These are phyloP conservation scores for Aspergillus costaricaensis DNA, from an alignment of 2,329 filamentous ascomycete species.

Conservation along the genomic window DNA sequence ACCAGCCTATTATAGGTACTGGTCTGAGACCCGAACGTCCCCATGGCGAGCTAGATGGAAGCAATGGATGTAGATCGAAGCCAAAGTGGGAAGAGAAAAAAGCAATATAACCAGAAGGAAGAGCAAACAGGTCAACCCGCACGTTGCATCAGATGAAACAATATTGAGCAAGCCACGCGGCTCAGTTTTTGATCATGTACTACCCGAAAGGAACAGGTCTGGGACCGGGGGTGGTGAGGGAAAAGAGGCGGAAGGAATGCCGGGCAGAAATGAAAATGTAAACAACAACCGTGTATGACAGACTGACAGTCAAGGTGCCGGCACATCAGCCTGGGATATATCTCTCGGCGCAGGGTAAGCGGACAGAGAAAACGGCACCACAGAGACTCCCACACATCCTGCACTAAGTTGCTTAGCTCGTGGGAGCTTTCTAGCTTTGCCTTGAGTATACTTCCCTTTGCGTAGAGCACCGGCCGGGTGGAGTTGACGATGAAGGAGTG, in stretches of 20 bases:
- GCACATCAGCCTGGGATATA: not conserved
- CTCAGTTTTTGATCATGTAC: not conserved
- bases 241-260: not conserved
- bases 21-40: conserved; percentile 38
- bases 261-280: not conserved
- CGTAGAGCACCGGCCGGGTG: not conserved
- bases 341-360: not conserved
- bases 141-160: not conserved
- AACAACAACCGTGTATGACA: not conserved
- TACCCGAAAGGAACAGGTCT: not conserved
- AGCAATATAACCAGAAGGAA: conserved; percentile 3
- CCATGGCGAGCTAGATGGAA: conserved; percentile 23
- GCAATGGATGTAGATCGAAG: not conserved
- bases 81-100: conserved; percentile 5
- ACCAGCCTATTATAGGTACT: conserved; percentile 43
- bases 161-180: not conserved
- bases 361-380: not conserved
- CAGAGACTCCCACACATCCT: not conserved
- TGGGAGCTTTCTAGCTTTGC: not conserved
- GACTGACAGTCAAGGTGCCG: not conserved
- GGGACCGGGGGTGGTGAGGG: not conserved
- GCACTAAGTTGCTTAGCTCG: not conserved
- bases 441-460: not conserved
- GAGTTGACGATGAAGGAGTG: not conserved
- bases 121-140: not conserved